A percentile compares a stretch with the other conserved stretches of the same genome.
These are phyloP conservation scores for Mycena filopes DNA, from an alignment of 768 basidiomycete species.

Conservation along the genomic window DNA sequence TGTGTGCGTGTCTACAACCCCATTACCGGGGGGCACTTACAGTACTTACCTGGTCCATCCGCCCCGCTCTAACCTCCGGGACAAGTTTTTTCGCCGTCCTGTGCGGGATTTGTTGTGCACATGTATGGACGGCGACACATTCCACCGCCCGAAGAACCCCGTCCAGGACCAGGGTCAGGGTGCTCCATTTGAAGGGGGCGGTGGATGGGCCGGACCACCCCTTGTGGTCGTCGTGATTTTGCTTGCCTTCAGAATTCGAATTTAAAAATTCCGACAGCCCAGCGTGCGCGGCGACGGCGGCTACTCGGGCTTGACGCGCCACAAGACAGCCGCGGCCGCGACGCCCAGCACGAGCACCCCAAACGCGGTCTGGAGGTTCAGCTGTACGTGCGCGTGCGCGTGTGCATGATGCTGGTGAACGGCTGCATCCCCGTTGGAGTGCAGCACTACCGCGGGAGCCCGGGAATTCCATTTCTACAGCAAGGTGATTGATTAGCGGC, in stretches of 20 bases:
- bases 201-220: too few species aligned
- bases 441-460: background rate
- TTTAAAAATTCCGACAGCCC: too few species aligned
- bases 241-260: too few species aligned
- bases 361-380: slow-evolving; percentile 64
- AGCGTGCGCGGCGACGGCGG: background rate
- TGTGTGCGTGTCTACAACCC: background rate
- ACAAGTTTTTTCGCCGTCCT: too few species aligned
- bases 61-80: too few species aligned
- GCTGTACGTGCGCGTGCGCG: background rate
- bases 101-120: too few species aligned
- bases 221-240: too few species aligned
- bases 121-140: too few species aligned
- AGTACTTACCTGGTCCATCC: too few species aligned
- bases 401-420: background rate
- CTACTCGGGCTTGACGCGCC: slow-evolving; percentile 63
- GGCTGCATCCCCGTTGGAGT: background rate
- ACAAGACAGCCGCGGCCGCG: slow-evolving; percentile 77
- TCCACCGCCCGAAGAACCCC: too few species aligned
- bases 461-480: background rate
- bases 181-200: too few species aligned
- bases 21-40: background rate
- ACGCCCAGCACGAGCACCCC: slow-evolving; percentile 74
- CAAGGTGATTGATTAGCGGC: background rate
- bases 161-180: too few species aligned